These are phyloP conservation scores for Aspergillus novofumigatus DNA, from an alignment of 2,329 filamentous ascomycete species.

Conservation along the genomic window DNA sequence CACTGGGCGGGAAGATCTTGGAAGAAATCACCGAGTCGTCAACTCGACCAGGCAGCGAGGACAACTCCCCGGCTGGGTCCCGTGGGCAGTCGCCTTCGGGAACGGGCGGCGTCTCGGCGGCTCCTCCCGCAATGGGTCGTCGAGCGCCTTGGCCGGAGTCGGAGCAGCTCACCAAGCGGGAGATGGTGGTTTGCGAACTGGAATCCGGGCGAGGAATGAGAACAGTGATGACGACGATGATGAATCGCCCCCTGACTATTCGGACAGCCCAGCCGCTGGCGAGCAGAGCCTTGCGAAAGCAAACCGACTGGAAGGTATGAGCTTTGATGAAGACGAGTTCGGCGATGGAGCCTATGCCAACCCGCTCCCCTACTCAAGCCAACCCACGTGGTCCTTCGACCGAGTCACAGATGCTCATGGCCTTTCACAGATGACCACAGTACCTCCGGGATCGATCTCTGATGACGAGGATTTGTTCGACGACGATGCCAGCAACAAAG, in stretches of 20 bases:
- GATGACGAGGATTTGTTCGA: conserved; percentile 33
- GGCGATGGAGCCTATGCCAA: conserved; percentile 19
- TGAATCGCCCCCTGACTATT: conserved; percentile 30
- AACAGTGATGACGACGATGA: conserved; percentile 12
- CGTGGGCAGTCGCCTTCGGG: conserved; percentile 56
- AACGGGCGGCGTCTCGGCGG: conserved; percentile 83
- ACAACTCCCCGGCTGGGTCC: conserved; percentile 40
- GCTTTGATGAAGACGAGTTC: conserved; percentile 28
- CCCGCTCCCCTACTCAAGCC: conserved; percentile 20
- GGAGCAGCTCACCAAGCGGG: conserved; percentile 67
- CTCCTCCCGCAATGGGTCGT: conserved; percentile 86
- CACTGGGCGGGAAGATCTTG: conserved; percentile 75
- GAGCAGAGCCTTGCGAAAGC: conserved; percentile 19
- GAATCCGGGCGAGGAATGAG: conserved; percentile 32
- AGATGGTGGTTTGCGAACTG: conserved; percentile 56
- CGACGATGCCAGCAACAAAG: conserved; percentile 39
- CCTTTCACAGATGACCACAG: conserved; percentile 25
- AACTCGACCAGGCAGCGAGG: conserved; percentile 49
- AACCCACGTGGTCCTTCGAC: conserved; percentile 38
- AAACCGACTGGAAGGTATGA: conserved; percentile 30
- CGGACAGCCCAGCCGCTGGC: conserved; percentile 19
- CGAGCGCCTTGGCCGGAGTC: conserved; percentile 77
- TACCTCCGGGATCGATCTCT: conserved; percentile 25
- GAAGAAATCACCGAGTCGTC: conserved; percentile 65
- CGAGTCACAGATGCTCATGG: conserved; percentile 25